Evolutionary conservation across 169 alveolate species (phyloP), one percentile per base, ranked within the genome.

Genomic region (Amoebophrya sp.): DNA sequence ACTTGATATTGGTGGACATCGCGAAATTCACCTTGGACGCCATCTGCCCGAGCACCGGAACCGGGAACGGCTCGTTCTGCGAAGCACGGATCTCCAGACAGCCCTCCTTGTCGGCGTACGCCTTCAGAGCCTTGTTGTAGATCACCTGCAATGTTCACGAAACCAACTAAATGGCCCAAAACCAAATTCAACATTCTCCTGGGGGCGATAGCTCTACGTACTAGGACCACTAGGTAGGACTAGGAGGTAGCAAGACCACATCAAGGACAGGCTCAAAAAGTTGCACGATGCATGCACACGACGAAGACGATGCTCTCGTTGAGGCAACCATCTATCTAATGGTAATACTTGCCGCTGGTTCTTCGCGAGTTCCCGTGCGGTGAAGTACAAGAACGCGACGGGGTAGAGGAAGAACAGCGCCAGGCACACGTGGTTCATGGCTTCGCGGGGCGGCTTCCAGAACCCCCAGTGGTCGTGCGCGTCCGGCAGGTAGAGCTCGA

Each of bases 391-490:
- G 23, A 58, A 58, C 78, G 78, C 78, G 38, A 58, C 78, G 7
- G 78, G 78, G 78, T 58, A 58, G 34, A 58, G 78, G 78, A 58
- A 58, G 78, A 58, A 58, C 78, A 58, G 78, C 29, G 78, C 23
- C 5, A 58, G 23, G 23, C 78, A 58, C 34, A 58, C 78, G 78
- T 58, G 78, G 78, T 58, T 58, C 78, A 58, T 58, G 34, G 23
- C 7, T 13, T 58, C 78, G 4, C 78, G 78, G 4, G 78, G 78
- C 34, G 78, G 78, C 23, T 58, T 58, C 78, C 78, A 58, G 78
- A 58, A 58, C 39, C 78, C 78, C 78, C 78, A 58, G 78, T 58
- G 78, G 7, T 58, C 34, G 78, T 58, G 78, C 78, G 78, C 78
- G 23, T 58, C 78, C 39, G 78, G 78, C 26, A 58, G 78, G 78